These are phyloP conservation scores for Urostyla sp. DNA, from an alignment of 73 alveolate genomes.

Conservation along the genomic window DNA sequence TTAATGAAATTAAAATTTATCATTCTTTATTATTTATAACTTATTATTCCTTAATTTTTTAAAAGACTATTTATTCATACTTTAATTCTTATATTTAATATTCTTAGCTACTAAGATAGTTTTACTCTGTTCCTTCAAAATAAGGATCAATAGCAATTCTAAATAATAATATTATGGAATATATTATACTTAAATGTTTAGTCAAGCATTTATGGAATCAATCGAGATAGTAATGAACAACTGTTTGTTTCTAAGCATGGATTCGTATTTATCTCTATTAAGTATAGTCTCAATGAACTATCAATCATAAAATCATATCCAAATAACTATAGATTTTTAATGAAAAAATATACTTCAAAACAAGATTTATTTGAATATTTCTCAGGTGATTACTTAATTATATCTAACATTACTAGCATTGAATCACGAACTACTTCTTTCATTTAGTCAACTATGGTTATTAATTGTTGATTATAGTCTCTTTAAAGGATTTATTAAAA, in stretches of 20 bases:
- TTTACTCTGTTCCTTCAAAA: conserved; percentile 15
- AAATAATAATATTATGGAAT: background rate
- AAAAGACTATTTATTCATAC: background rate
- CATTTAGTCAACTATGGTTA: background rate
- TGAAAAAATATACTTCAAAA: no score
- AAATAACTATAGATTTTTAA: no score
- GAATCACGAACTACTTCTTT: conserved; percentile 16
- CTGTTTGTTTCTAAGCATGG: conserved; percentile 58
- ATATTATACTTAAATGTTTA: conserved; percentile 14
- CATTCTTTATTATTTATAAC: no score
- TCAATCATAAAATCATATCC: conserved; percentile 76
- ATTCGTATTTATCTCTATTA: conserved; percentile 70
- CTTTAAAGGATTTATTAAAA: background rate
- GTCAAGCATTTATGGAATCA: conserved; percentile 18
- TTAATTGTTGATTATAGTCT: no score
- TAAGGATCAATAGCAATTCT: conserved; percentile 43
- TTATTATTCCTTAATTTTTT: no score
- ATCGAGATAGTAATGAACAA: conserved; percentile 20
- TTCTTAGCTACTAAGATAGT: conserved; percentile 1
- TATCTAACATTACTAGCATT: no score
- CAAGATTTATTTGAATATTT: background rate
- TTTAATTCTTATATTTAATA: conserved; percentile 1
- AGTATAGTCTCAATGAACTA: conserved; percentile 40
- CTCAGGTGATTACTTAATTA: background rate
- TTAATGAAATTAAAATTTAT: no score